A percentile compares a stretch with the other conserved stretches of the same genome.
These are phyloP conservation scores for Brassica incana DNA, from an alignment of 345 rosid species.

Conservation along the genomic window DNA sequence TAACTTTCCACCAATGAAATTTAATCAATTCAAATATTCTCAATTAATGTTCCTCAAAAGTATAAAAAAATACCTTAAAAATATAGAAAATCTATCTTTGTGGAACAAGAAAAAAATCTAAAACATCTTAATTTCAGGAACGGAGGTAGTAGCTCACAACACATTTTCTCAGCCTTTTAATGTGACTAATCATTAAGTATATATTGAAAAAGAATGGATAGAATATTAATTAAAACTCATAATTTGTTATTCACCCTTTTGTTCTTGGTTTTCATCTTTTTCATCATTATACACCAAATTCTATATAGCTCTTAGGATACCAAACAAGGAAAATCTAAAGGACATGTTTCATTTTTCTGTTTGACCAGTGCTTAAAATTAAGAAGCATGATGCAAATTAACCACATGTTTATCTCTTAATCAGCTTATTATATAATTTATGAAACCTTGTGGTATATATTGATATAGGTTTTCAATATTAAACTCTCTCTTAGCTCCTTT, in stretches of 20 bases:
- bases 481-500: not conserved
- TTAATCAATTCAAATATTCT: too few relatives aligned
- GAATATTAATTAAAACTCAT: not conserved
- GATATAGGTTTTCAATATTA: conserved; percentile 2
- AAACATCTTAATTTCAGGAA: too few relatives aligned
- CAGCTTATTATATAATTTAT: not conserved
- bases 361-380: not conserved
- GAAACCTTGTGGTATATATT: not conserved
- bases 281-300: not conserved
- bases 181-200: not conserved
- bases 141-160: not conserved
- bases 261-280: not conserved
- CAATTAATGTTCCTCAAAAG: too few relatives aligned
- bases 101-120: too few relatives aligned
- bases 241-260: not conserved
- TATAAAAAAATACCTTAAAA: too few relatives aligned
- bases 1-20: too few relatives aligned
- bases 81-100: too few relatives aligned
- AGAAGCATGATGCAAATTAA: not conserved
- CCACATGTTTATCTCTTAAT: not conserved
- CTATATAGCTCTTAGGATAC: not conserved
- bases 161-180: not conserved
- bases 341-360: not conserved
- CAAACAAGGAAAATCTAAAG: not conserved
- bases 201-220: not conserved